Base-by-base conservation (phyloP, 192 early-diverging fungal species). In the Glomus cerebriforme region DNA sequence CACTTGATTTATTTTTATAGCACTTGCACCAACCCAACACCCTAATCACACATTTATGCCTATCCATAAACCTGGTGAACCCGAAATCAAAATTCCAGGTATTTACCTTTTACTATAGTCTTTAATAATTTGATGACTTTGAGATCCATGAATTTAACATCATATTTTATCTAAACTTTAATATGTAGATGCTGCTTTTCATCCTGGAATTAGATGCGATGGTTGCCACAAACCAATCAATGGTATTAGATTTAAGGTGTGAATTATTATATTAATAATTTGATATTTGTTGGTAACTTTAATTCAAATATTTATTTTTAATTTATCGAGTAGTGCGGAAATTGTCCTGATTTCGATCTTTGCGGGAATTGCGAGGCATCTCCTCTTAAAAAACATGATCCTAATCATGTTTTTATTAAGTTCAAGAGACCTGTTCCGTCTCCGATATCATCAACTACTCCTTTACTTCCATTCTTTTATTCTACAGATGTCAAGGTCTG, bases 311-410 rank as follows among this genome's bases (percentile, higher is more conserved):
- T 4, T 0, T 43, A 1, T 43, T 43, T 43, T 43, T 43, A 49
- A 49, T 19, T 19, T 13, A 19, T 59, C 47, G 15, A 8, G 72
- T 77, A 89, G 86, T 89, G 88, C 69, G 86, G 83, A 22, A 85
- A 88, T 65, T 93, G 92, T 71, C 26, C 77, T 27, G 84, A 91
- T 63, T 92, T 86, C 80, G 92, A 93, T 81, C 74, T 89, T 15
- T 93, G 92, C 75, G 86, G 83, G 62, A 89, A 88, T 69, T 93
- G 92, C 54, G 85, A 86, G 75, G 75, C 83, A 8, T 75, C 80
- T 1, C 81, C 86, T 2, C 24, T 69, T 9, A 73, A 39, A 10
- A 43, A 73, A 12, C 88, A 90, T 69, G 81, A 87, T 65, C 37
- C 64, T 2, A 72, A 67, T 7, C 88, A 90, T 78, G 71, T 86